Base-by-base conservation (phyloP, 2,329 filamentous ascomycete species). In the Xylariales sp. region DNA sequence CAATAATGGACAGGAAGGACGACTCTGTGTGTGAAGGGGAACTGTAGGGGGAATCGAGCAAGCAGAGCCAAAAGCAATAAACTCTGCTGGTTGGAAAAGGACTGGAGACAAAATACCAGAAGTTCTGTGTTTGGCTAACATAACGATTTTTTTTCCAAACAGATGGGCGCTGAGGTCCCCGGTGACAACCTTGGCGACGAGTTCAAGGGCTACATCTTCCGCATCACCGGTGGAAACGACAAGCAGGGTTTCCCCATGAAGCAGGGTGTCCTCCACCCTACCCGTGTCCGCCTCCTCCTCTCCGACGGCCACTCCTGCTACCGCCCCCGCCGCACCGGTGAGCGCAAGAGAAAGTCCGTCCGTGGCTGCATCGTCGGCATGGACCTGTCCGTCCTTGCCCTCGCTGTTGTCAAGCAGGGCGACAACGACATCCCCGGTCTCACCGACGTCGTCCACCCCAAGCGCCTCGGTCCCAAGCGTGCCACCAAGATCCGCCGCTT, bases 181-280 rank as follows among this genome's bases (percentile, higher is more conserved):
- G 93, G 85, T 63, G 94, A 98, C 77, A 85, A 83, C 66, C 81
- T 98, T 63, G 93, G 93, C 65, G 90, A 97, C 67, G 93, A 98
- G 77, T 98, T 95, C 87, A 96, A 96, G 82, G 93, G 93, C 72
- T 98, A 98, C 81, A 84, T 98, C 78, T 89, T 98, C 85, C 85
- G 83, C 69, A 97, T 98, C 78, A 98, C 93, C 62, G 94, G 93
- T 66, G 93, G 94, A 68, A 98, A 98, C 86, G 93, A 98, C 87
- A 98, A 98, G 88, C 94, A 98, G 81, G 93, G 93, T 78, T 98
- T 98, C 83, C 93, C 93, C 60, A 98, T 98, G 93, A 98, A 98
- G 89, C 94, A 98, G 85, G 93, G 93, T 81, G 87, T 95, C 70
- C 91, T 98, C 81, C 87, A 95, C 72, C 90, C 93, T 62, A 93